These are phyloP conservation scores for Adansonia gregorii DNA, from an alignment of 441 rosid species.

Conservation along the genomic window DNA sequence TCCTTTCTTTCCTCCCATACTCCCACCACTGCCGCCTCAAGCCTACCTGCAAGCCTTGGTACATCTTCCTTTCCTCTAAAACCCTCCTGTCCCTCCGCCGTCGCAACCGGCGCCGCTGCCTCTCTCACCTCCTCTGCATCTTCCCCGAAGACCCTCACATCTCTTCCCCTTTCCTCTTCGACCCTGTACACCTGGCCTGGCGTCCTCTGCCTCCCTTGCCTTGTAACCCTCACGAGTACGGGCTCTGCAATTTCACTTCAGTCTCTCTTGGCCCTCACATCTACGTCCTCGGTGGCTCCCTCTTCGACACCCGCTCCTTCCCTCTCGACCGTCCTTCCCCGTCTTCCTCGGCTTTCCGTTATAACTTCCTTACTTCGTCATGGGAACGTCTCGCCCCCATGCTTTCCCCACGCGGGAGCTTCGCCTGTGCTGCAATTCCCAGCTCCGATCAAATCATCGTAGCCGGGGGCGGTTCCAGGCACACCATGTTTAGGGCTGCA, in stretches of 20 bases:
- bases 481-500: slow-evolving; percentile 72
- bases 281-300: slow-evolving; percentile 85
- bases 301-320: slow-evolving; percentile 78
- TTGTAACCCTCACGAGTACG: slow-evolving; percentile 76
- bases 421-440: slow-evolving; percentile 69
- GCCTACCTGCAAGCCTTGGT: slow-evolving; percentile 74
- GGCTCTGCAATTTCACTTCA: slow-evolving; percentile 83
- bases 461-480: slow-evolving; percentile 91
- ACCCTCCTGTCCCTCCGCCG: slow-evolving; percentile 63
- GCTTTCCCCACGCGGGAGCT: slow-evolving; percentile 87
- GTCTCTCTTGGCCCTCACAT: slow-evolving; percentile 60
- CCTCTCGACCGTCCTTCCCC: slow-evolving; percentile 83
- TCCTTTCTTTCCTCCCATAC: slow-evolving; percentile 71
- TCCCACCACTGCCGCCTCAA: slow-evolving; percentile 78
- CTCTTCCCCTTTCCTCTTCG: slow-evolving; percentile 76
- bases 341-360: slow-evolving; percentile 66
- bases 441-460: slow-evolving; percentile 61
- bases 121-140: slow-evolving; percentile 68
- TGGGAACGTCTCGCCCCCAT: slow-evolving; percentile 83
- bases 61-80: slow-evolving; percentile 68
- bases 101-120: slow-evolving; percentile 32
- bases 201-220: slow-evolving; percentile 73
- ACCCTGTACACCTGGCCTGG: slow-evolving; percentile 71
- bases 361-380: slow-evolving; percentile 45
- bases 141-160: slow-evolving; percentile 89